These are phyloP conservation scores for Ceratocystis papillata DNA, from an alignment of 2,329 filamentous ascomycete species.

Conservation along the genomic window DNA sequence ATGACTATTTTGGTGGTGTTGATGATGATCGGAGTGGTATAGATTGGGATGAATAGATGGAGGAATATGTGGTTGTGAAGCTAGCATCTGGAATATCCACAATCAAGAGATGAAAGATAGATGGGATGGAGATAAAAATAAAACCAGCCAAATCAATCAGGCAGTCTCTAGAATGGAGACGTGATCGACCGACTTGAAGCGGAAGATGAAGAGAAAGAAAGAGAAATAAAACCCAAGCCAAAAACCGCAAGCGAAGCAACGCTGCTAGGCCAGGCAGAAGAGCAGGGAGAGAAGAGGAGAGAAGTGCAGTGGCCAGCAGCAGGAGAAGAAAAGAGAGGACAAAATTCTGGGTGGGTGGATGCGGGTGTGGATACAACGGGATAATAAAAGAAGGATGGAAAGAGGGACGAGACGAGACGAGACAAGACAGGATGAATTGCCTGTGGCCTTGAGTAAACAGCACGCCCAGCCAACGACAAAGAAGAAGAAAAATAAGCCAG, in stretches of 20 bases:
- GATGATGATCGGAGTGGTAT: slow-evolving; percentile 8
- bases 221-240: slow-evolving; percentile 5
- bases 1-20: slow-evolving; percentile 15
- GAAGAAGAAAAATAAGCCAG: background rate
- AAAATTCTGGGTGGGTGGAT: slow-evolving; percentile 14
- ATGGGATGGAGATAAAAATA: background rate
- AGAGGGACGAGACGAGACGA: background rate
- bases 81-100: slow-evolving; percentile 18
- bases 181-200: slow-evolving; percentile 11
- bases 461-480: no score
- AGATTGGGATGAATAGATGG: slow-evolving; percentile 15
- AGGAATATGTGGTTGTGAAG: slow-evolving; percentile 21
- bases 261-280: background rate
- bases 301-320: no score
- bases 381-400: slow-evolving; percentile 2
- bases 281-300: slow-evolving; percentile 2
- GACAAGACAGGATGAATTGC: background rate
- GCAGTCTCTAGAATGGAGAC: background rate
- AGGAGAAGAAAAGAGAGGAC: background rate
- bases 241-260: background rate
- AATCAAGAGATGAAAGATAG: background rate
- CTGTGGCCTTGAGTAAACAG: background rate
- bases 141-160: background rate
- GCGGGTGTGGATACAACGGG: background rate
- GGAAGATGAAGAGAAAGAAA: slow-evolving; percentile 15